Conservation (phyloP, 192 early-diverging fungal genomes). For the Allomyces arbusculus region DNA sequence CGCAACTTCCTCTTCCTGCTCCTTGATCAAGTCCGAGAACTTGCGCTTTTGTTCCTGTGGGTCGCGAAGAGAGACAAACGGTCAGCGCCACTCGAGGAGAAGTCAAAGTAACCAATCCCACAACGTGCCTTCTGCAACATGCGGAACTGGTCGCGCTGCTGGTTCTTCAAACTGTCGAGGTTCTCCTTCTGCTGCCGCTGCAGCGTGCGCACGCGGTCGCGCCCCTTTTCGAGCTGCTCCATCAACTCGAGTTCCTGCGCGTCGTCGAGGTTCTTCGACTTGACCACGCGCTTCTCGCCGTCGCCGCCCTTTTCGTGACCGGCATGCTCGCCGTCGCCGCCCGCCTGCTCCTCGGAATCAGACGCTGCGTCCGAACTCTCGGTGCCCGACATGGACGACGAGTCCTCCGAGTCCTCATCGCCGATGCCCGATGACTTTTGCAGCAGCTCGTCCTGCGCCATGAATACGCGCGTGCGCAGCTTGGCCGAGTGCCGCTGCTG, state of each 20-base stretch:
- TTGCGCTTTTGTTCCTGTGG: constrained; percentile 2
- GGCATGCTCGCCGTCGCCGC: constrained; percentile 1
- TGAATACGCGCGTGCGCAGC: constrained; percentile 3
- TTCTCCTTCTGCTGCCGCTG: constrained; percentile 4
- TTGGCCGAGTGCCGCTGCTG: constrained; percentile 9
- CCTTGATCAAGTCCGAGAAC: constrained; percentile 2
- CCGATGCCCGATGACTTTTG: not conserved
- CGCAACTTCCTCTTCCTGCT: constrained; percentile 13
- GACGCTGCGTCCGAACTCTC: not conserved
- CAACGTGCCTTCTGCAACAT: not conserved
- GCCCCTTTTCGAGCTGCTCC: constrained; percentile 2
- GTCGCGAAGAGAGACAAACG: no score
- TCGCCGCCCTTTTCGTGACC: constrained; percentile 4
- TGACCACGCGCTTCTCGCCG: not conserved
- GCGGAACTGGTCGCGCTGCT: constrained; percentile 11
- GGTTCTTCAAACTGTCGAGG: constrained; percentile 6
- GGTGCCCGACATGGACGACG: constrained; percentile 1
- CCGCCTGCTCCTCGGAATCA: constrained; percentile 5
- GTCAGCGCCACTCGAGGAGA: no score
- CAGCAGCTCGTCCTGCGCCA: constrained; percentile 5
- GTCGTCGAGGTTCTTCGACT: no score
- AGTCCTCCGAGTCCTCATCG: not conserved
- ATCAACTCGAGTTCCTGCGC: constrained; percentile 2
- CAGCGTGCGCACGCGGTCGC: constrained; percentile 1
- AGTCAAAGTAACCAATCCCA: no score